Evolutionary conservation across 2,329 filamentous ascomycete species (phyloP).

Genomic region (Talaromyces sp.): DNA sequence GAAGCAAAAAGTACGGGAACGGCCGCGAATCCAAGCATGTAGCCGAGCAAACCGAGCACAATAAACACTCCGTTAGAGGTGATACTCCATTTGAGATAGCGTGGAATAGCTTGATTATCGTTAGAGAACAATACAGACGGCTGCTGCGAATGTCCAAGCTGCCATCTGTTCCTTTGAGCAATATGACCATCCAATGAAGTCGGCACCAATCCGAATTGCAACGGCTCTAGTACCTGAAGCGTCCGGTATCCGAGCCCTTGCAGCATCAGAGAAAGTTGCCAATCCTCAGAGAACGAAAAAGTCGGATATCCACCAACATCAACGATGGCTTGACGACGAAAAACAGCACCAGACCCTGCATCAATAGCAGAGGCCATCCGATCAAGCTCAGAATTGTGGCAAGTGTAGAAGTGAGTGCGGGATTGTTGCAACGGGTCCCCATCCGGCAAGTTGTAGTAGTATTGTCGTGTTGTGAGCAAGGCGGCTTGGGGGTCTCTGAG

Average conservation of each 20-base stretch:
- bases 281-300: conserved; percentile 36
- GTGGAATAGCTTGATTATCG: neutral
- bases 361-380: conserved; percentile 28
- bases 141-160: conserved; percentile 33
- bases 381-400: conserved; percentile 33
- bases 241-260: conserved; percentile 29
- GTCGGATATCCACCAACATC: conserved; percentile 34
- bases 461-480: conserved; percentile 34
- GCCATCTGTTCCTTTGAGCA: conserved; percentile 37
- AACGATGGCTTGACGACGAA: conserved; percentile 31
- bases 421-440: conserved; percentile 32
- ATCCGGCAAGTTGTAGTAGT: conserved; percentile 33
- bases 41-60: conserved; percentile 21
- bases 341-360: conserved; percentile 35
- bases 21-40: conserved; percentile 21
- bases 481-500: conserved; percentile 27
- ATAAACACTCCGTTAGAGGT: conserved; percentile 24
- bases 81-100: conserved; percentile 23
- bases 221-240: conserved; percentile 29
- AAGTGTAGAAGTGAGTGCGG: conserved; percentile 32
- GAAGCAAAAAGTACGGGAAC: conserved; percentile 24
- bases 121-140: conserved; percentile 2
- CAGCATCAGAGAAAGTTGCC: conserved; percentile 33
- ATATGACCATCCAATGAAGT: conserved; percentile 35
- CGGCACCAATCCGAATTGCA: conserved; percentile 35